Percentiles rank a stretch among this genome's conserved stretches.
phyloP scores from a whole-genome alignment of 768 basidiomycete genomes.

The Hysterangium stoloniferum region DNA sequence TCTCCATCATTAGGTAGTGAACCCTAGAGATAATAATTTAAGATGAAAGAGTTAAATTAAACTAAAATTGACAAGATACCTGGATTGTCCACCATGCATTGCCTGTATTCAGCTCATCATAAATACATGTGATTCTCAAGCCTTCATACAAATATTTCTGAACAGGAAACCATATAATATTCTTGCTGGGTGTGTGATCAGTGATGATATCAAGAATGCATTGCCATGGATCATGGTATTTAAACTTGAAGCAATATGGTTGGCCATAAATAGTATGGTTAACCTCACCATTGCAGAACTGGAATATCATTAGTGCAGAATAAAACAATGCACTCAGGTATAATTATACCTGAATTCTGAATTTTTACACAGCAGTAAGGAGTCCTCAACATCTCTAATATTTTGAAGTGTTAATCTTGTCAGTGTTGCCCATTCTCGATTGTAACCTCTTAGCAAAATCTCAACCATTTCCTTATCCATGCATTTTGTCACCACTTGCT shows the following conservation, averaged over 20 bases:
- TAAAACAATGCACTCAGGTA: background rate
- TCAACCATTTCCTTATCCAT: conserved; percentile 13
- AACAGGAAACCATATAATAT: conserved; percentile 18
- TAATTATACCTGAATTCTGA: conserved; percentile 16
- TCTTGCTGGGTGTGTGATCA: conserved; percentile 16
- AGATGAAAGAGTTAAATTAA: background rate
- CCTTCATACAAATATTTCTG: conserved; percentile 21
- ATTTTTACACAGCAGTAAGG: conserved; percentile 18
- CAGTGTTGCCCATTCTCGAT: conserved; percentile 7
- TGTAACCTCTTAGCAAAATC: conserved; percentile 14
- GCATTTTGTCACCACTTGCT: conserved; percentile 17
- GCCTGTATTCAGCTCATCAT: conserved; percentile 25
- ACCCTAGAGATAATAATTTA: background rate
- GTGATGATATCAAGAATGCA: conserved; percentile 17
- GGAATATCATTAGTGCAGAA: background rate
- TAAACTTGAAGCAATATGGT: conserved; percentile 16
- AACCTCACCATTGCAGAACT: conserved; percentile 16
- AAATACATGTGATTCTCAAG: conserved; percentile 12
- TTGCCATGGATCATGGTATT: conserved; percentile 26
- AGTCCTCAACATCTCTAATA: conserved; percentile 17
- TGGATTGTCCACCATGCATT: conserved; percentile 24
- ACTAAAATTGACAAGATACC: conserved; percentile 15
- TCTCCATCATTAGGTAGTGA: conserved; percentile 14
- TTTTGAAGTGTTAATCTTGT: conserved; percentile 17
- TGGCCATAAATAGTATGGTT: conserved; percentile 15